Conservation (phyloP, 805 yeast species). For the Yamadazyma paraphyllophila region DNA sequence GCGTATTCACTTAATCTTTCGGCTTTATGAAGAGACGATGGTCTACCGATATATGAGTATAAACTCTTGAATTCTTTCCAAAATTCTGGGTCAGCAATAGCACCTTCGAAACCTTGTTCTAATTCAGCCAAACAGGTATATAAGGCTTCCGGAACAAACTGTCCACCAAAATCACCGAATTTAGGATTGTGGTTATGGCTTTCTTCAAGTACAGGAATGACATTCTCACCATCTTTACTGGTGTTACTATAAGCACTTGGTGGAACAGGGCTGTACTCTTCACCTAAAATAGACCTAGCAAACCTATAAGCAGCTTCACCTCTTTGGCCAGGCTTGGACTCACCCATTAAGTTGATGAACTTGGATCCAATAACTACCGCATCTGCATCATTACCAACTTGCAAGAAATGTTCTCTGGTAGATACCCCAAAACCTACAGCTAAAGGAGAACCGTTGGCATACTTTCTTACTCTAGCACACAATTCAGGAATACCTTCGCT, state of each 20-base stretch:
- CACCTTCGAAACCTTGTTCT: slow-evolving; percentile 82
- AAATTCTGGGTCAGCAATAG: slow-evolving; percentile 84
- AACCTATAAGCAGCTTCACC: slow-evolving; percentile 63
- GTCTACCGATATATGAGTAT: slow-evolving; percentile 94
- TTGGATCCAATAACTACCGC: slow-evolving; percentile 97
- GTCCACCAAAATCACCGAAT: slow-evolving; percentile 97
- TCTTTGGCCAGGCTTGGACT: slow-evolving; percentile 59
- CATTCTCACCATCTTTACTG: slow-evolving; percentile 23
- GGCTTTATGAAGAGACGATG: slow-evolving; percentile 88
- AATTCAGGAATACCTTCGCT: slow-evolving; percentile 62
- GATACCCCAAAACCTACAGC: slow-evolving; percentile 98
- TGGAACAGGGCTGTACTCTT: slow-evolving; percentile 36
- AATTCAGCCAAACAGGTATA: slow-evolving; percentile 88
- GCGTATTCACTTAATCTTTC: slow-evolving; percentile 84
- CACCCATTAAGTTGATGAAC: slow-evolving; percentile 67
- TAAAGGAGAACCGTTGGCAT: slow-evolving; percentile 67
- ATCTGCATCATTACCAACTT: slow-evolving; percentile 79
- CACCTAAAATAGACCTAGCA: slow-evolving; percentile 66
- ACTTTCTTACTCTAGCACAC: slow-evolving; percentile 70
- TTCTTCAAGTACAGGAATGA: slow-evolving; percentile 47
- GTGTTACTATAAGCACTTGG: slow-evolving; percentile 26
- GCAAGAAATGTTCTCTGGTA: slow-evolving; percentile 82
- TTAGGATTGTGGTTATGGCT: slow-evolving; percentile 67
- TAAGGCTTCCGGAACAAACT: slow-evolving; percentile 95
- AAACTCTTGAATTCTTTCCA: slow-evolving; percentile 88